Evolutionary conservation across 2,329 filamentous ascomycete species (phyloP).

Genomic region (Dothiorella sarmentorum): DNA sequence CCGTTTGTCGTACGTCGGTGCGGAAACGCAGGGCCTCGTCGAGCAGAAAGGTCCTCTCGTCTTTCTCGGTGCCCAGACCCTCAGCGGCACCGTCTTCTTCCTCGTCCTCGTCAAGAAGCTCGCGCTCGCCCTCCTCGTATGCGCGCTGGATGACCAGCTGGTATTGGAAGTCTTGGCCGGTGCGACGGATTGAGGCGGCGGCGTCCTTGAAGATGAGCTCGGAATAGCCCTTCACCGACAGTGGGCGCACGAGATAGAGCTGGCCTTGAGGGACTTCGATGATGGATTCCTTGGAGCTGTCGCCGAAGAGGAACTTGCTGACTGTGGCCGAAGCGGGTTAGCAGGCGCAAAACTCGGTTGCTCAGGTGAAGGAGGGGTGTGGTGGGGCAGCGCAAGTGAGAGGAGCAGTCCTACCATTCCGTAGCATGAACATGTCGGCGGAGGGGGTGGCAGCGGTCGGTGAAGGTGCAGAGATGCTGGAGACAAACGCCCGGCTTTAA

Average conservation of each 20-base stretch:
- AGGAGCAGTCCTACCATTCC: conserved; percentile 37
- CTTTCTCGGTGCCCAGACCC: conserved; percentile 72
- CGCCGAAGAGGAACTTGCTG: conserved; percentile 87
- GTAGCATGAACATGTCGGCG: conserved; percentile 39
- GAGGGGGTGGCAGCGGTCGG: neutral
- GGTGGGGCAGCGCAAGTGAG: conserved; percentile 20
- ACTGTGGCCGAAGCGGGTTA: conserved; percentile 50
- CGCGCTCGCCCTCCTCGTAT: conserved; percentile 96
- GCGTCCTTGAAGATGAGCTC: conserved; percentile 99
- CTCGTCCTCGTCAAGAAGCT: conserved; percentile 84
- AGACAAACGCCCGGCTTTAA: conserved; percentile 4
- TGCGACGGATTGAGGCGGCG: conserved; percentile 84
- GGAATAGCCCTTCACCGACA: conserved; percentile 94
- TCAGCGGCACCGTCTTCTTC: conserved; percentile 76
- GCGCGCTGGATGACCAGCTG: conserved; percentile 94
- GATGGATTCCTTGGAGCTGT: conserved; percentile 84
- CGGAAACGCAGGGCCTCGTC: conserved; percentile 88
- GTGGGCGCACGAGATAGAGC: conserved; percentile 91
- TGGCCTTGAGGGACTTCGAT: conserved; percentile 94
- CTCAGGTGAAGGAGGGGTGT: conserved; percentile 10
- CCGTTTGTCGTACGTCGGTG: conserved; percentile 73
- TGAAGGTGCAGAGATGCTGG: conserved; percentile 5
- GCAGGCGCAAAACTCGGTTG: conserved; percentile 16
- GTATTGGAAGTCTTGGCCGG: conserved; percentile 93
- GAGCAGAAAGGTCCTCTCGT: conserved; percentile 97